Base-by-base conservation (phyloP, 176 grass and related monocot genomes). In the Saccharum officinarum region DNA sequence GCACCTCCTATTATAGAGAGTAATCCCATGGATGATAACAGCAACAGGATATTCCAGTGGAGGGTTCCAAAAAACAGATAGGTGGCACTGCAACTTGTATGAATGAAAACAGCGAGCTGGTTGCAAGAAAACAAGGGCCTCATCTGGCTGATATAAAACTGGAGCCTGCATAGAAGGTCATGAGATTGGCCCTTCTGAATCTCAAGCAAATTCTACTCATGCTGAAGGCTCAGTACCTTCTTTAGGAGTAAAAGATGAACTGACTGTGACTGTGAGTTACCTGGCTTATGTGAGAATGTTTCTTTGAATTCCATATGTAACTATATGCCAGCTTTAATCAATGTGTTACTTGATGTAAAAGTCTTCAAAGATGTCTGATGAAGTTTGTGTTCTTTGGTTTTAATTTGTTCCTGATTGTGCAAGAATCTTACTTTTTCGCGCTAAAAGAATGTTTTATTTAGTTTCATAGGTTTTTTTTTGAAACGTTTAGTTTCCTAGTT, bases 241-340 rank as follows among this genome's bases (percentile, higher is more conserved):
- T 42, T 47, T 74, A 60, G 59, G n/a, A 89, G 61, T 82, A 45
- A 84, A 94, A 78, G 28, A 45, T 52, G 87, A 94, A 85, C 61
- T 14, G 67, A 61, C 55, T n/a, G n/a, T n/a, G n/a, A n/a, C n/a
- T 17, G 36, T 71, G 81, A 78, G 22, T 82, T 79, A 16, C 45
- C 68, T 70, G 72, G 34, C 34, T 20, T 74, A 31, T 49, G 49
- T 75, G 73, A 70, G 60, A 59, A 78, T 47, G 61, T 59, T 90
- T 59, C 73, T 26, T 69, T 63, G 10, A 81, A 59, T 78, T 84
- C 52, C 52, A 55, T 55, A 6, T 55, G 17, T 55, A 55, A 22
- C 52, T 22, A 55, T 55, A 8, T 55, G 52, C 18, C 4, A 1
- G 15, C 47, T 17, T 50, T 50, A 16, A 50, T 50, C 54, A 59